phyloP scores from a whole-genome alignment of 2,329 filamentous ascomycete species.

The Trichothecium roseum region DNA sequence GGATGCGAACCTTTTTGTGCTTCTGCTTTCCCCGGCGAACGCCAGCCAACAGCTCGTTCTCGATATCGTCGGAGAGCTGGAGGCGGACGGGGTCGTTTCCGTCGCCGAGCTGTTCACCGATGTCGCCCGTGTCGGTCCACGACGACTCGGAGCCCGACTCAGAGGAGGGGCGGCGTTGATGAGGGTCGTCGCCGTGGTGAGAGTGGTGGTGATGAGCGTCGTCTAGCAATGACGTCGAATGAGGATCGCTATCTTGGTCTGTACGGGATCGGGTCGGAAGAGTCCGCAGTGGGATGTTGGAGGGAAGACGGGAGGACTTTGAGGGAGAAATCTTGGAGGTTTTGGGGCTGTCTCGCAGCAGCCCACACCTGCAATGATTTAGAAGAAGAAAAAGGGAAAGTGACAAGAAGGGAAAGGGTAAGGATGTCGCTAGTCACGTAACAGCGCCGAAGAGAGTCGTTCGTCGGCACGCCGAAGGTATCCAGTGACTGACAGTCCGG shows the following conservation, averaged over 20 bases:
- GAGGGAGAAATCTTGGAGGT: conserved; percentile 76
- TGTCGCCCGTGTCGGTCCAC: conserved; percentile 91
- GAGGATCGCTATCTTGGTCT: conserved; percentile 23
- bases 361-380: conserved; percentile 48
- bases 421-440: conserved; percentile 1
- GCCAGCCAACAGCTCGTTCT: conserved; percentile 48
- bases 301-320: conserved; percentile 57
- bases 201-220: conserved; percentile 28
- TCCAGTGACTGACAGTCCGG: neutral
- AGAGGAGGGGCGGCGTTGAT: conserved; percentile 34
- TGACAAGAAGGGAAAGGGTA: conserved; percentile 5
- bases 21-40: conserved; percentile 31
- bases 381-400: conserved; percentile 12
- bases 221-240: conserved; percentile 35
- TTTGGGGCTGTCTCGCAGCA: conserved; percentile 68
- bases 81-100: conserved; percentile 71
- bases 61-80: conserved; percentile 55
- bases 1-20: conserved; percentile 61
- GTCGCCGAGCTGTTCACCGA: conserved; percentile 82
- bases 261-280: conserved; percentile 35
- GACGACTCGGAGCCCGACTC: conserved; percentile 56
- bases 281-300: conserved; percentile 80
- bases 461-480: too few species aligned
- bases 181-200: conserved; percentile 23
- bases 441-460: neutral